A percentile compares a stretch with the other conserved stretches of the same genome.
Evolutionary conservation across 2,329 filamentous ascomycete species (phyloP).

Genomic region (Ophiosphaerella korrae): DNA sequence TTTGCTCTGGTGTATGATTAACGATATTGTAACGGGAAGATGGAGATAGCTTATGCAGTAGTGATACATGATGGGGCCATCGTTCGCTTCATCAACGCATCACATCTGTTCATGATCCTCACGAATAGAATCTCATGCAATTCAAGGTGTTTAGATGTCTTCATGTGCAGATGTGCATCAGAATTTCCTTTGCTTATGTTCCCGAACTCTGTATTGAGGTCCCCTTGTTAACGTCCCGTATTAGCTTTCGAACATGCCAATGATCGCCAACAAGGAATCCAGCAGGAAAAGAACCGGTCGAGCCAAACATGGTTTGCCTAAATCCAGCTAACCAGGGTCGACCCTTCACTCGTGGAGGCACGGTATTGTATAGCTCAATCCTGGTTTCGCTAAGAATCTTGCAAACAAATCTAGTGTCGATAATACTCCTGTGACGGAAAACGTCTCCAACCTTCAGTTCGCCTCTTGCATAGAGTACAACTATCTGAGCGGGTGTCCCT

Average conservation of each 20-base stretch:
- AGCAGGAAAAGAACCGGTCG: constrained; percentile 52
- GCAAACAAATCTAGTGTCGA: constrained; percentile 51
- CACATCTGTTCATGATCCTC: too few species aligned
- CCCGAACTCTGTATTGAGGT: too few species aligned
- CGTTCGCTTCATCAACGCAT: too few species aligned
- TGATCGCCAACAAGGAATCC: constrained; percentile 47
- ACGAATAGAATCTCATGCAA: too few species aligned
- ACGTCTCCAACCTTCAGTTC: constrained; percentile 45
- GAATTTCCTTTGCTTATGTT: too few species aligned
- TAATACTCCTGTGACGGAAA: constrained; percentile 51
- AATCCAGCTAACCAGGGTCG: constrained; percentile 55
- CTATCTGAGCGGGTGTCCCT: constrained; percentile 52
- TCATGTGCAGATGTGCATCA: too few species aligned
- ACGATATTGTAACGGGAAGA: too few species aligned
- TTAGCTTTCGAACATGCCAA: too few species aligned
- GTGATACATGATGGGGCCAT: too few species aligned
- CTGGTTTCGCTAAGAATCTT: constrained; percentile 47
- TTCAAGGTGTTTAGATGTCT: too few species aligned
- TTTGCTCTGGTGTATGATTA: too few species aligned
- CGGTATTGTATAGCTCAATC: constrained; percentile 48
- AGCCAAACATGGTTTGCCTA: constrained; percentile 52
- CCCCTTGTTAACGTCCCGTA: neutral
- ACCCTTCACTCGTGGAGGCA: constrained; percentile 51
- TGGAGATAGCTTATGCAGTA: too few species aligned
- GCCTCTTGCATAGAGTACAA: constrained; percentile 51